These are phyloP conservation scores for Fusarium sp. DNA, from an alignment of 2,329 filamentous ascomycete species.

Conservation along the genomic window DNA sequence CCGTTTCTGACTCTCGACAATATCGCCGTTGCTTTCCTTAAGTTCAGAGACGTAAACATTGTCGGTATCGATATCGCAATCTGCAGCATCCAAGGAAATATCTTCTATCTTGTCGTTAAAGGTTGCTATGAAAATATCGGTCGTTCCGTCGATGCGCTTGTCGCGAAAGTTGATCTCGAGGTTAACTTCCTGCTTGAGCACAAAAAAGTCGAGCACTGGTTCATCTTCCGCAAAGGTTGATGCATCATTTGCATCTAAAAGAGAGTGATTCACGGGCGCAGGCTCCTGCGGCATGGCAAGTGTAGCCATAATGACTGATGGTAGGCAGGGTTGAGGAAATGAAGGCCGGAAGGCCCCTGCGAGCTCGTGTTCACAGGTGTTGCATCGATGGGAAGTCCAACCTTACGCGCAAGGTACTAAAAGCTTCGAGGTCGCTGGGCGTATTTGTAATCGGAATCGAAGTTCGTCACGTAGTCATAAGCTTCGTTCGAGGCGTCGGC, in stretches of 20 bases:
- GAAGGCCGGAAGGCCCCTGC: conserved; percentile 46
- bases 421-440: conserved; percentile 4
- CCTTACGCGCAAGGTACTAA: background rate
- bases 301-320: conserved; percentile 33
- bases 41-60: conserved; percentile 65
- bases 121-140: conserved; percentile 82
- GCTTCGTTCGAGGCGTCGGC: conserved; percentile 23
- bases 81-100: conserved; percentile 71
- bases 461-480: conserved; percentile 25
- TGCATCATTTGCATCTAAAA: conserved; percentile 51
- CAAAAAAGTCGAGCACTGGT: conserved; percentile 58
- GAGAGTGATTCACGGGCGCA: conserved; percentile 44
- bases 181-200: conserved; percentile 88
- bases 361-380: conserved; percentile 37
- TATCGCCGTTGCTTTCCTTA: conserved; percentile 53
- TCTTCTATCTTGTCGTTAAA: conserved; percentile 69
- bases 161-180: conserved; percentile 89
- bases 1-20: conserved; percentile 53
- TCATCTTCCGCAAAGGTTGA: conserved; percentile 53
- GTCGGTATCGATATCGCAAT: conserved; percentile 68
- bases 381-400: conserved; percentile 40
- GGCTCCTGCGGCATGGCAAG: conserved; percentile 39
- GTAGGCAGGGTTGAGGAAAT: conserved; percentile 39
- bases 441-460: conserved; percentile 15
- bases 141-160: conserved; percentile 80